phyloP scores from a whole-genome alignment of 768 basidiomycete species.

The Lactarius sanguifluus region DNA sequence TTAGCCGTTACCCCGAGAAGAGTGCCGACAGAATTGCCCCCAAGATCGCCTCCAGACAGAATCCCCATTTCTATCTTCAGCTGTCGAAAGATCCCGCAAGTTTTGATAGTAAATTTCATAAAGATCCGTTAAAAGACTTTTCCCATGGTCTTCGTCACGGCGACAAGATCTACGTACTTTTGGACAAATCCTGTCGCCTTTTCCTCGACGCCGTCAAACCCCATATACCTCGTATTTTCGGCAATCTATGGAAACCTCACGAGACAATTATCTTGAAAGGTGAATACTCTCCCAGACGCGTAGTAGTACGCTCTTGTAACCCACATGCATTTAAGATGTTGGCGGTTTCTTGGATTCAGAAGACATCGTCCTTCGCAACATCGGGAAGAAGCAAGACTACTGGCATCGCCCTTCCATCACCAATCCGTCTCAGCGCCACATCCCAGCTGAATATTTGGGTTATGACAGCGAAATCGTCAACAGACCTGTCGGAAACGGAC shows the following conservation, averaged over 20 bases:
- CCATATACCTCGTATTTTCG: conserved; percentile 3
- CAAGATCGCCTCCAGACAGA: not conserved
- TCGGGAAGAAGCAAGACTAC: not conserved
- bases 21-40: not conserved
- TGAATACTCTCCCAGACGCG: not conserved
- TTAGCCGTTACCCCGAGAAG: not conserved
- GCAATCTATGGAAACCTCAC: conserved; percentile 15
- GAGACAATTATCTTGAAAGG: conserved; percentile 15
- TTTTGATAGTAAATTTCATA: not conserved
- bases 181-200: conserved; percentile 1
- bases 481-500: not conserved
- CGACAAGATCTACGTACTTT: not conserved
- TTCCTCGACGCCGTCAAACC: not conserved
- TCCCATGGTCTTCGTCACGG: not conserved
- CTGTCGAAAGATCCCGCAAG: not conserved
- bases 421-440: not conserved
- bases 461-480: not conserved
- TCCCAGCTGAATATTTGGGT: not conserved
- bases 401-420: not conserved
- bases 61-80: not conserved
- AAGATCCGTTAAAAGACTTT: not conserved
- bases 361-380: not conserved
- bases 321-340: not conserved
- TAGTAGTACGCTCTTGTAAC: not conserved
- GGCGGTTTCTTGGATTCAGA: conserved; percentile 1